A percentile compares a stretch with the other conserved stretches of the same genome.
Evolutionary conservation across 2,329 filamentous ascomycete species (phyloP).

Genomic region (Alternaria novae-zelandiae): DNA sequence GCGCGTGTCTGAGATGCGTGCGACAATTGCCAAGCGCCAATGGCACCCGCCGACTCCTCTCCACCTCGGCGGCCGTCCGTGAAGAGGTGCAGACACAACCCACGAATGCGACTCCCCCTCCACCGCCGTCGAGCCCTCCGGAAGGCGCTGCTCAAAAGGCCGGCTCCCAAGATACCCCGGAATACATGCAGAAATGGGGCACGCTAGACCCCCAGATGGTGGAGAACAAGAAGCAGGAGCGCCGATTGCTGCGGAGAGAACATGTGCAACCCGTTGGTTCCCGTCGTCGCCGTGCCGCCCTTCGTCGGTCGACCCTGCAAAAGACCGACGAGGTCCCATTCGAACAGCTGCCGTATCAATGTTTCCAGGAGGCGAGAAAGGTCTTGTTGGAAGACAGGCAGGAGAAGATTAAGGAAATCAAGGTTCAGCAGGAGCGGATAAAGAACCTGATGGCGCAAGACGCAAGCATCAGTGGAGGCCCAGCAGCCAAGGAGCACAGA

Average conservation of each 20-base stretch:
- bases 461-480: constrained; percentile 66
- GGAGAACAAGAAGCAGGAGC: constrained; percentile 61
- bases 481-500: constrained; percentile 68
- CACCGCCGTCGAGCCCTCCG: constrained; percentile 22
- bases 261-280: constrained; percentile 76
- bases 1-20: constrained; percentile 44
- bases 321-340: constrained; percentile 76
- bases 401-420: constrained; percentile 79
- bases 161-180: constrained; percentile 23
- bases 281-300: constrained; percentile 72
- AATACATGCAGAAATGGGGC: constrained; percentile 47
- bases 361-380: constrained; percentile 93
- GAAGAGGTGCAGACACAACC: constrained; percentile 53
- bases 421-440: constrained; percentile 71
- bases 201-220: constrained; percentile 42
- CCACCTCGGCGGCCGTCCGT: constrained; percentile 52
- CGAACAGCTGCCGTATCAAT: constrained; percentile 94
- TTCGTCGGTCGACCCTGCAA: constrained; percentile 50
- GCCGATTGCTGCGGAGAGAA: constrained; percentile 70
- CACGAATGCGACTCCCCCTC: constrained; percentile 24
- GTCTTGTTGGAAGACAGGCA: constrained; percentile 79
- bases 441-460: constrained; percentile 66
- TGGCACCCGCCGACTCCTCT: constrained; percentile 53
- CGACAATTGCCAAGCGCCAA: constrained; percentile 39
- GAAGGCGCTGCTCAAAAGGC: constrained; percentile 18